Conservation (phyloP, 2,329 filamentous ascomycete genomes). For the Fusarium redolens region DNA sequence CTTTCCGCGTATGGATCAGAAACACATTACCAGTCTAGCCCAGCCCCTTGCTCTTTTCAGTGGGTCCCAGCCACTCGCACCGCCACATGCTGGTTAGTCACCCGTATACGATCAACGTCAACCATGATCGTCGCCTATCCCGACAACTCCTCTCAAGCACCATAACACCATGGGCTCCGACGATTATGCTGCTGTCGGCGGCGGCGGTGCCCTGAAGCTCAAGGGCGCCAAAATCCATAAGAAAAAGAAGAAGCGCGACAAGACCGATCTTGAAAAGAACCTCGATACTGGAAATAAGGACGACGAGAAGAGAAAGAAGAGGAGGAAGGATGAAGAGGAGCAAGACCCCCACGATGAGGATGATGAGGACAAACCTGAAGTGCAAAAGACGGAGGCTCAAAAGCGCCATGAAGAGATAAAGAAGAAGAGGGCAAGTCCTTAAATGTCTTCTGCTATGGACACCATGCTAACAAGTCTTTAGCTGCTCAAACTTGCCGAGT, state of each 20-base stretch:
- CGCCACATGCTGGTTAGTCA: conserved; percentile 26
- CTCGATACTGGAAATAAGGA: conserved; percentile 49
- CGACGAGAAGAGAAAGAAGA: conserved; percentile 27
- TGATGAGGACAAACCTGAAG: conserved; percentile 44
- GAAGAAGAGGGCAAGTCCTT: conserved; percentile 75
- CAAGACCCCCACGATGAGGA: conserved; percentile 49
- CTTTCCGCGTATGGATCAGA: conserved; percentile 28
- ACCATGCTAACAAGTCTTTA: conserved; percentile 50
- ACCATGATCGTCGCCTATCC: neutral
- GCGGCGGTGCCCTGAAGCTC: conserved; percentile 82
- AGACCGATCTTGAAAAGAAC: conserved; percentile 60
- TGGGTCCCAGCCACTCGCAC: conserved; percentile 5
- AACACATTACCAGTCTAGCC: neutral
- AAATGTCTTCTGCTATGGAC: neutral
- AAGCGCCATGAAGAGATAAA: conserved; percentile 82
- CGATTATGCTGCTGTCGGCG: conserved; percentile 75
- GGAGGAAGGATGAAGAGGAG: conserved; percentile 45
- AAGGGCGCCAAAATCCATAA: conserved; percentile 78
- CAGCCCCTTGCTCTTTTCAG: conserved; percentile 11
- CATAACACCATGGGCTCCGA: conserved; percentile 71
- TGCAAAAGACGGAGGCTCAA: conserved; percentile 85
- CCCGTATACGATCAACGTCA: conserved; percentile 3
- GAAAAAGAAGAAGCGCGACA: conserved; percentile 71
- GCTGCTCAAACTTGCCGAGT: conserved; percentile 83
- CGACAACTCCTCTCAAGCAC: conserved; percentile 8